Conservation (phyloP, 352 stramenopile genomes). For the Globisporangium apiculatum region DNA sequence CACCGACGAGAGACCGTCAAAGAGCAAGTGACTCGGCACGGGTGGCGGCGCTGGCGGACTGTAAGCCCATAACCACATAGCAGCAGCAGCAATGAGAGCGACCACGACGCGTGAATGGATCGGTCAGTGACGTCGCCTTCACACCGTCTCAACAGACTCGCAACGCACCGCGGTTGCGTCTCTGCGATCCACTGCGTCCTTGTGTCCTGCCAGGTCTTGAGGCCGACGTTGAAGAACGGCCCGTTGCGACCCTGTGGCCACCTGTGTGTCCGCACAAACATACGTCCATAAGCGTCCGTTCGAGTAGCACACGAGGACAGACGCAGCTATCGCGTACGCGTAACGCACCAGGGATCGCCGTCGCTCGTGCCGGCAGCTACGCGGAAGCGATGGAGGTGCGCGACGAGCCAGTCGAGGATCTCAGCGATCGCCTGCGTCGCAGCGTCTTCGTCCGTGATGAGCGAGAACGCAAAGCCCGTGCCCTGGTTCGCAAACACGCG, state of each 20-base stretch:
- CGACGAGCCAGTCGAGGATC: constrained; percentile 79
- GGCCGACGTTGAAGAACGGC: constrained; percentile 78
- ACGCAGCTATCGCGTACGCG: not conserved
- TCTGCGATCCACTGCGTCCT: constrained; percentile 61
- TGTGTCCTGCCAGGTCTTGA: constrained; percentile 72
- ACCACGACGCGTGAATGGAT: too few species aligned
- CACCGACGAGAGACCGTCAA: constrained; percentile 80
- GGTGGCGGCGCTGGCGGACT: constrained; percentile 60
- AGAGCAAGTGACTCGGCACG: constrained; percentile 69
- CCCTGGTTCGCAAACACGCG: constrained; percentile 64
- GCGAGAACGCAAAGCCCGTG: constrained; percentile 79
- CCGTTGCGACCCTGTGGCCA: constrained; percentile 85
- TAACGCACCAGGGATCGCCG: constrained; percentile 49
- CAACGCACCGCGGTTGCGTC: constrained; percentile 54
- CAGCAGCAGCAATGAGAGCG: too few species aligned
- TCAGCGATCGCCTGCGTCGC: constrained; percentile 81
- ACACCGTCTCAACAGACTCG: too few species aligned
- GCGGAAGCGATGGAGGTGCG: constrained; percentile 80
- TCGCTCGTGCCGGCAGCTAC: constrained; percentile 70
- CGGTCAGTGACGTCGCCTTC: too few species aligned
- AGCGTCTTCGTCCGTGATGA: constrained; percentile 88
- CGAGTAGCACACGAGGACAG: too few species aligned
- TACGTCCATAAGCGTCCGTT: too few species aligned
- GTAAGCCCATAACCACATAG: not conserved
- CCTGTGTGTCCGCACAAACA: constrained; percentile 11